Base-by-base conservation (phyloP, 768 basidiomycete species). In the Agrocybe praecox region DNA sequence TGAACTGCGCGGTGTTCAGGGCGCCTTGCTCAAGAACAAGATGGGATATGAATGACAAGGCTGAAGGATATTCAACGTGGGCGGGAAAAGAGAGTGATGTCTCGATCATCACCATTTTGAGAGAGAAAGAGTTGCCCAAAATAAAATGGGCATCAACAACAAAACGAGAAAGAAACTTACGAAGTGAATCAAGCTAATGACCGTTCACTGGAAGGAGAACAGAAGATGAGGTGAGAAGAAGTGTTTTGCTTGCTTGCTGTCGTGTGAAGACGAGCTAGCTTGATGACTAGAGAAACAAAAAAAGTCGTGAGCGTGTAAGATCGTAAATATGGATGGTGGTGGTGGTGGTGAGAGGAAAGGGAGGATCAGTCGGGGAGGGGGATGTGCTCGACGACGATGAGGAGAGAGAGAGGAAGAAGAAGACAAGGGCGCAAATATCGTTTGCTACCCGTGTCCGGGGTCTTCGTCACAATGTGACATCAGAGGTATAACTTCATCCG, bases 251-350 rank as follows among this genome's bases (percentile, higher is more conserved):
- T 5, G 46, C 43, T 61, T 49, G 56, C 46, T 49, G 46, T 36
- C 24, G 54, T 53, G 62, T 29, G 47, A 50, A 48, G 54, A 56
- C 46, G 55, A 53, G 59, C 61, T 62, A 59, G 63, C 63, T 57
- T 62, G 59, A 47, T 49, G 61, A 62, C 65, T 64, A 60, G 45
- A 58, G 60, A 61, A 67, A 65, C 62, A 61, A 59, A 55, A 61
- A 61, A 62, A 64, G 67, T 67, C 67, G 74, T 76, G 71, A 77
- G 79, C 69, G 80, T 77, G 77, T 76, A 76, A 59, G 67, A 74
- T 79, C 80, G 80, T 77, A 71, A 78, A 65, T 63, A 66, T 58
- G 57, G 48, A 64, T 55, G 70, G 67, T 64, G 62, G 55, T 63
- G 60, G 45, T 65, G 61, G 55, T 63, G 61, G 45, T 62, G 60